A percentile compares a stretch with the other conserved stretches of the same genome.
These are phyloP conservation scores for Saccharomyces hybrid DNA, from an alignment of 1,139 yeast genomes.

Conservation along the genomic window DNA sequence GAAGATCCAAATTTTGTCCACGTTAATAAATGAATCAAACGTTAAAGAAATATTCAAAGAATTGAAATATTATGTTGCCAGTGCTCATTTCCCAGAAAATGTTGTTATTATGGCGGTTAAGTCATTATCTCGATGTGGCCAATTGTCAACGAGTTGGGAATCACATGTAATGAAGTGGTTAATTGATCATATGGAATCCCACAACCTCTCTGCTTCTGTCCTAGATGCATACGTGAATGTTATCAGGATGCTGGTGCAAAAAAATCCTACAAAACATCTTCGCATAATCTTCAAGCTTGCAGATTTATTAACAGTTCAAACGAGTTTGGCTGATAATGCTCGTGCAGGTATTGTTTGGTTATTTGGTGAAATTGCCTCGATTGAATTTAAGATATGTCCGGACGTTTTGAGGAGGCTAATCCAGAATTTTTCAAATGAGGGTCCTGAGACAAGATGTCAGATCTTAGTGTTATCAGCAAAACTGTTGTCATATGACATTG, in stretches of 20 bases:
- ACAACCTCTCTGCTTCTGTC: conserved; percentile 29
- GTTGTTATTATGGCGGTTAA: conserved; percentile 51
- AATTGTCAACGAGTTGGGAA: conserved; percentile 31
- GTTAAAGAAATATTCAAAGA: conserved; percentile 53
- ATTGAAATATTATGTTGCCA: conserved; percentile 55
- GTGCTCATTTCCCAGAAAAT: conserved; percentile 30
- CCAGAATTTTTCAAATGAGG: conserved; percentile 51
- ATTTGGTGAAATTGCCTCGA: conserved; percentile 65
- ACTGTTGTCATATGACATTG: conserved; percentile 49
- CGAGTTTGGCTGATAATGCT: conserved; percentile 40
- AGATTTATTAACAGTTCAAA: conserved; percentile 15
- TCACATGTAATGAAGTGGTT: conserved; percentile 39
- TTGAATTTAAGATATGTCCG: conserved; percentile 55
- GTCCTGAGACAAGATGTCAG: conserved; percentile 56
- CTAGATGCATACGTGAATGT: conserved; percentile 59
- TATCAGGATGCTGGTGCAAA: conserved; percentile 66
- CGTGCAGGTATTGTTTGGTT: conserved; percentile 86
- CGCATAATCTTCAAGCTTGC: conserved; percentile 39
- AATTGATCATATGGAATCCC: conserved; percentile 34
- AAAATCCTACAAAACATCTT: conserved; percentile 41
- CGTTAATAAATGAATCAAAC: conserved; percentile 47
- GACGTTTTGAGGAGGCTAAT: conserved; percentile 63
- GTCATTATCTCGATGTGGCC: conserved; percentile 51
- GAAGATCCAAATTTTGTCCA: conserved; percentile 60
- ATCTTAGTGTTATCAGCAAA: conserved; percentile 70